Conservation (phyloP, 164 flowering plant species). For the Cinnamomum chago region DNA sequence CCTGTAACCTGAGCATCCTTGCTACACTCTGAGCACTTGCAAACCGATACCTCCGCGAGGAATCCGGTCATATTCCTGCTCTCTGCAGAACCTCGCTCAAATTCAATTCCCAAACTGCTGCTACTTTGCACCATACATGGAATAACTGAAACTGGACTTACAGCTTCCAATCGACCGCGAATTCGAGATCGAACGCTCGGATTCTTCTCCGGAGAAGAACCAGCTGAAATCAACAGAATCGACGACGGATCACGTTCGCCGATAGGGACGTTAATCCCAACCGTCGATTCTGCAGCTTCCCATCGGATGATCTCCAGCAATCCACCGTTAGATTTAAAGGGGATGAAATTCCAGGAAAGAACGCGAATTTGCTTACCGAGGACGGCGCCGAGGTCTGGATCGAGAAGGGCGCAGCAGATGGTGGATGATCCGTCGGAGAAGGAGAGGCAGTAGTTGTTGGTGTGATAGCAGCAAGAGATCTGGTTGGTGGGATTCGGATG, state of each 20-base stretch:
- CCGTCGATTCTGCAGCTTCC: slow-evolving; percentile 28
- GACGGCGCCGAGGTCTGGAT: slow-evolving; percentile 29
- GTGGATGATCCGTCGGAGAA: slow-evolving; percentile 54
- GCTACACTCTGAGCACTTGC: slow-evolving; percentile 55
- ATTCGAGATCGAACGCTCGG: slow-evolving; percentile 25
- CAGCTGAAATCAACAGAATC: slow-evolving; percentile 12
- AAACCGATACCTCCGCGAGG: slow-evolving; percentile 46
- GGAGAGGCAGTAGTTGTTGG: slow-evolving; percentile 37
- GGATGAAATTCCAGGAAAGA: slow-evolving; percentile 81
- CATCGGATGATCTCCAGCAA: slow-evolving; percentile 76
- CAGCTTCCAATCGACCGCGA: slow-evolving; percentile 48
- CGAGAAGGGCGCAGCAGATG: slow-evolving; percentile 69
- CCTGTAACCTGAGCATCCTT: slow-evolving; percentile 19
- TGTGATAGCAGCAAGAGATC: slow-evolving; percentile 9
- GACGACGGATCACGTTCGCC: slow-evolving; percentile 15
- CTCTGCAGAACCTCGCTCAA: neutral
- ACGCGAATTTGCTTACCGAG: slow-evolving; percentile 48
- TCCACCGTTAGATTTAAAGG: slow-evolving; percentile 30
- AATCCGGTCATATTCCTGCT: slow-evolving; percentile 46
- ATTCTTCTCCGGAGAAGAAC: slow-evolving; percentile 3
- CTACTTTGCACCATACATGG: slow-evolving; percentile 39
- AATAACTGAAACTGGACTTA: slow-evolving; percentile 62
- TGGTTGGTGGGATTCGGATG: slow-evolving; percentile 3
- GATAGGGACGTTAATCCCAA: neutral
- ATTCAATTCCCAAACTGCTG: slow-evolving; percentile 7